phyloP scores from a whole-genome alignment of 73 alveolate genomes.

The Uronychia binucleata region DNA sequence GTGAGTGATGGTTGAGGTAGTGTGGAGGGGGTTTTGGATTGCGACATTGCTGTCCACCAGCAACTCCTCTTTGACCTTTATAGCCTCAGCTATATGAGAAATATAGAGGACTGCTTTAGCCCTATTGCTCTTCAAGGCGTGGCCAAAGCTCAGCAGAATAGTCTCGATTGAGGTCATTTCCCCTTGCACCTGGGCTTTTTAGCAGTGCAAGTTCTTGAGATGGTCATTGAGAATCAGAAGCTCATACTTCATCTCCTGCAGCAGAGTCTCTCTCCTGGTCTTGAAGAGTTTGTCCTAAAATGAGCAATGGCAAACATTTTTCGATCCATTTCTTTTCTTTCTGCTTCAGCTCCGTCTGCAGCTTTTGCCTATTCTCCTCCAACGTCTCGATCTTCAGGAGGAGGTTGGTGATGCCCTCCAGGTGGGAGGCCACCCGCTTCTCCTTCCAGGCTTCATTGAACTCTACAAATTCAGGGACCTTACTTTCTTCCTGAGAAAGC shows the following conservation, averaged over 20 bases:
- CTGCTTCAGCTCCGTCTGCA: slow-evolving; percentile 11
- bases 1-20: no score
- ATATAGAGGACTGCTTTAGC: slow-evolving; percentile 13
- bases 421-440: slow-evolving; percentile 7
- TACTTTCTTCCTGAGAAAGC: slow-evolving; percentile 30
- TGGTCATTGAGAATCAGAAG: background rate
- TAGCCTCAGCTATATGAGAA: slow-evolving; percentile 2
- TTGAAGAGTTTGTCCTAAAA: slow-evolving; percentile 42
- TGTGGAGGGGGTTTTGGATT: no score
- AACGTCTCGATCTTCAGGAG: slow-evolving; percentile 51
- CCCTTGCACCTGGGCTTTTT: background rate
- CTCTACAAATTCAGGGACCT: slow-evolving; percentile 7
- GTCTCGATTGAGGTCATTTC: slow-evolving; percentile 14
- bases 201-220: background rate
- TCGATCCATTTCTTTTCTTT: slow-evolving; percentile 65
- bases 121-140: slow-evolving; percentile 21
- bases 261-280: slow-evolving; percentile 39
- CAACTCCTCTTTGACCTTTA: slow-evolving; percentile 20
- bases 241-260: slow-evolving; percentile 22
- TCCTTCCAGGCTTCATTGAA: background rate
- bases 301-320: background rate
- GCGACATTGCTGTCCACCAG: slow-evolving; percentile 29
- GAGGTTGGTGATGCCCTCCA: slow-evolving; percentile 34
- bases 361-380: slow-evolving; percentile 18
- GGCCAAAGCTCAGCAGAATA: background rate